phyloP scores from a whole-genome alignment of 2,329 filamentous ascomycete genomes.

The Fragosphaeria purpurea region DNA sequence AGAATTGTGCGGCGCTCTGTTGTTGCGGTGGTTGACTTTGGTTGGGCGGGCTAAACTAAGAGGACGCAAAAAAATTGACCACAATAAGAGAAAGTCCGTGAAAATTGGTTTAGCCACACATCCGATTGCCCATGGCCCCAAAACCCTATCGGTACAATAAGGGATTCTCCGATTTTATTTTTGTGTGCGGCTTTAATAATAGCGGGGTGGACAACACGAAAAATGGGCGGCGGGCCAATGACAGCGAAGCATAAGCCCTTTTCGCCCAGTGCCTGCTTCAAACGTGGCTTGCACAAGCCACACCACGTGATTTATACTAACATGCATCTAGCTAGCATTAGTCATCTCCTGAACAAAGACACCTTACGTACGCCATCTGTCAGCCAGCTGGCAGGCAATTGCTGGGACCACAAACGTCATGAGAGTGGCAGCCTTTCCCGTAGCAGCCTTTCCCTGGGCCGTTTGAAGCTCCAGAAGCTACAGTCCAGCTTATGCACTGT shows the following conservation, averaged over 20 bases:
- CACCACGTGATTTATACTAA: background rate
- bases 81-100: slow-evolving; percentile 1
- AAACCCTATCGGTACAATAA: slow-evolving; percentile 9
- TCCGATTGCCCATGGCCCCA: background rate
- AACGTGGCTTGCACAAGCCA: background rate
- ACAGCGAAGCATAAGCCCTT: background rate
- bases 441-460: background rate
- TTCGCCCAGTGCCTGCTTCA: background rate
- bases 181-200: slow-evolving; percentile 10
- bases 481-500: too few relatives aligned
- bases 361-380: background rate
- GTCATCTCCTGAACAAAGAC: background rate
- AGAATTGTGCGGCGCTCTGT: slow-evolving; percentile 7
- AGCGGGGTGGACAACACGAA: background rate
- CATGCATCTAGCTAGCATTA: too few relatives aligned
- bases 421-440: slow-evolving; percentile 11
- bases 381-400: slow-evolving; percentile 3
- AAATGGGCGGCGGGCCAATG: slow-evolving; percentile 4
- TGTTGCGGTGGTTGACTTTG: slow-evolving; percentile 1
- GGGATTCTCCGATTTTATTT: slow-evolving; percentile 10
- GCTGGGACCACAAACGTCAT: slow-evolving; percentile 10
- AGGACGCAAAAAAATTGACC: slow-evolving; percentile 8
- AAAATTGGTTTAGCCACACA: slow-evolving; percentile 10
- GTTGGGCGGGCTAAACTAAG: slow-evolving; percentile 9
- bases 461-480: slow-evolving; percentile 8